phyloP scores from a whole-genome alignment of 352 stramenopile genomes.

The Globisporangium okanoganense region DNA sequence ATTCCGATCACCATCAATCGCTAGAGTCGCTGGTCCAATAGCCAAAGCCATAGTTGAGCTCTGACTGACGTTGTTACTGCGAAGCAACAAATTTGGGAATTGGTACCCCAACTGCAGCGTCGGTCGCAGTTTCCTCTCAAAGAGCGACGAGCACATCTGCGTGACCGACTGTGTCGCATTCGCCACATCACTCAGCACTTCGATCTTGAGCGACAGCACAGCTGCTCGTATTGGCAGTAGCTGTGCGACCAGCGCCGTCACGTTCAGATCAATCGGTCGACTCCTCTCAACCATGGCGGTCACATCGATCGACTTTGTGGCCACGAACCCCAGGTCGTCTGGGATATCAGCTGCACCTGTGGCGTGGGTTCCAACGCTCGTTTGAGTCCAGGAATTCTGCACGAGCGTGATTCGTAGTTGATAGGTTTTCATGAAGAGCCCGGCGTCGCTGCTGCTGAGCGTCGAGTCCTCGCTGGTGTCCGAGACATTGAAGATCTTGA shows the following conservation, averaged over 20 bases:
- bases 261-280: constrained; percentile 44
- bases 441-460: constrained; percentile 8
- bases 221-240: constrained; percentile 36
- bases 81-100: constrained; percentile 42
- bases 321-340: constrained; percentile 19
- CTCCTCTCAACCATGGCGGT: constrained; percentile 42
- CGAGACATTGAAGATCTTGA: constrained; percentile 59
- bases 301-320: constrained; percentile 26
- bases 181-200: constrained; percentile 33
- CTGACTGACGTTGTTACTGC: constrained; percentile 18
- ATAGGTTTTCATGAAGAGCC: constrained; percentile 45
- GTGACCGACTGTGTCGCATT: constrained; percentile 28
- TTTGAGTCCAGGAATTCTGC: constrained; percentile 42
- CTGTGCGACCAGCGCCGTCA: constrained; percentile 36
- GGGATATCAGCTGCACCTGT: not conserved
- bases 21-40: constrained; percentile 17
- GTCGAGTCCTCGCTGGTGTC: constrained; percentile 14
- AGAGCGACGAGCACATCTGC: constrained; percentile 61
- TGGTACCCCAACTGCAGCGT: constrained; percentile 34
- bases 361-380: constrained; percentile 29
- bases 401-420: constrained; percentile 40
- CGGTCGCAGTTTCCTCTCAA: constrained; percentile 50
- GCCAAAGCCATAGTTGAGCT: constrained; percentile 28
- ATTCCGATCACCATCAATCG: constrained; percentile 24
- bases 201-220: constrained; percentile 45